Evolutionary conservation across 257 asterid species (phyloP).

Genomic region (Ajuga chamaepitys): DNA sequence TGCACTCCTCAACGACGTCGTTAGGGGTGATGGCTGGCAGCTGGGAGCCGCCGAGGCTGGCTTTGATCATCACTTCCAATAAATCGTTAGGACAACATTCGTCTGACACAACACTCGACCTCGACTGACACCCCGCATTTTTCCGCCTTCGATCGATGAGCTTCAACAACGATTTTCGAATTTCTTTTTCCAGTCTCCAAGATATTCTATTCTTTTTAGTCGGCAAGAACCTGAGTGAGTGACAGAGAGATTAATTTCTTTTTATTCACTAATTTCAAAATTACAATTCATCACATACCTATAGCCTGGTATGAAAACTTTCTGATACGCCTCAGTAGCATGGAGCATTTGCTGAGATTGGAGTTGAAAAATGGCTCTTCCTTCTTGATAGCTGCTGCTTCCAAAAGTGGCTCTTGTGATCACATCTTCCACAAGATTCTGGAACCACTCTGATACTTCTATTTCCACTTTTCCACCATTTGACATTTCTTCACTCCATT

Average conservation of each 20-base stretch:
- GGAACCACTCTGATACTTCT: conserved; percentile 67
- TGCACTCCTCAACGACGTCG: conserved; percentile 93
- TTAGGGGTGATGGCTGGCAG: conserved; percentile 25
- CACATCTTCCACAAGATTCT: conserved; percentile 58
- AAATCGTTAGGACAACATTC: conserved; percentile 72
- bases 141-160: conserved; percentile 47
- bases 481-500: conserved; percentile 54
- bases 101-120: conserved; percentile 33
- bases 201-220: conserved; percentile 64
- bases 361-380: conserved; percentile 54
- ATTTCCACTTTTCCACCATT: conserved; percentile 49
- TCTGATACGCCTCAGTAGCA: conserved; percentile 76
- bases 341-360: conserved; percentile 80
- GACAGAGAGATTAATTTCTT: no score
- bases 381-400: conserved; percentile 74
- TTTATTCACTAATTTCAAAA: background rate
- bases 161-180: conserved; percentile 57
- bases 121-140: conserved; percentile 8
- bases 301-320: conserved; percentile 65
- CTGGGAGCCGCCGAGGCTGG: conserved; percentile 20
- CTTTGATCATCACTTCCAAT: conserved; percentile 72
- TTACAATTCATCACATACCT: conserved; percentile 30
- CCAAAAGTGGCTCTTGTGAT: conserved; percentile 67
- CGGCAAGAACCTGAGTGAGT: conserved; percentile 85
- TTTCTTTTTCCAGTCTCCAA: conserved; percentile 82